A percentile compares a stretch with the other conserved stretches of the same genome.
Evolutionary conservation across 257 asterid genomes (phyloP).

Genomic region (Nicotiana attenuata): DNA sequence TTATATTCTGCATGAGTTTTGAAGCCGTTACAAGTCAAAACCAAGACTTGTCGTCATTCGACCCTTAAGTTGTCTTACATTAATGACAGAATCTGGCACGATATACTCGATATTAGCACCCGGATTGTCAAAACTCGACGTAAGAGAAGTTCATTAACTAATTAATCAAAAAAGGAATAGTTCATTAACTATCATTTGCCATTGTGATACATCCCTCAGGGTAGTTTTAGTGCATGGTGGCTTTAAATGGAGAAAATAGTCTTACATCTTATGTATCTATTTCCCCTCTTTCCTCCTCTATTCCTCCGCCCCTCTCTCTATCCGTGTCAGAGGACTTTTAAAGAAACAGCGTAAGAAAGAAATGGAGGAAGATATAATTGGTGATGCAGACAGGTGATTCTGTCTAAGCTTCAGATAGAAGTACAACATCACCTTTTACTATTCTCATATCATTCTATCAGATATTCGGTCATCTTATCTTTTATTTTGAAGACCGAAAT

Average conservation of each 20-base stretch:
- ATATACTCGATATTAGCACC: background rate
- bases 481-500: background rate
- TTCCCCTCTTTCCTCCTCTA: background rate
- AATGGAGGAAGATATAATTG: background rate
- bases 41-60: background rate
- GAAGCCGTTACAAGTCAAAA: conserved; percentile 1
- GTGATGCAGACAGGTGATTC: conserved; percentile 7
- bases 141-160: background rate
- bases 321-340: background rate
- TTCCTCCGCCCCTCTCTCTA: background rate
- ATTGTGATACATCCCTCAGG: background rate
- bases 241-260: background rate
- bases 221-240: background rate
- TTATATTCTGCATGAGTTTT: background rate
- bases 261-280: background rate
- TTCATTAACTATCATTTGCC: background rate
- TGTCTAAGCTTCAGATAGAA: background rate
- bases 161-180: background rate
- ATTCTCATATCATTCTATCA: background rate
- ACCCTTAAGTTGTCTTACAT: background rate
- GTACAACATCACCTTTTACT: background rate
- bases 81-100: background rate
- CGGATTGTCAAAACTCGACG: background rate
- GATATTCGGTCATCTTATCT: background rate
- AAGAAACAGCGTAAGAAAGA: background rate